Conservation (phyloP, 2,329 filamentous ascomycete species). For the Aspergillus pseudoterreus region DNA sequence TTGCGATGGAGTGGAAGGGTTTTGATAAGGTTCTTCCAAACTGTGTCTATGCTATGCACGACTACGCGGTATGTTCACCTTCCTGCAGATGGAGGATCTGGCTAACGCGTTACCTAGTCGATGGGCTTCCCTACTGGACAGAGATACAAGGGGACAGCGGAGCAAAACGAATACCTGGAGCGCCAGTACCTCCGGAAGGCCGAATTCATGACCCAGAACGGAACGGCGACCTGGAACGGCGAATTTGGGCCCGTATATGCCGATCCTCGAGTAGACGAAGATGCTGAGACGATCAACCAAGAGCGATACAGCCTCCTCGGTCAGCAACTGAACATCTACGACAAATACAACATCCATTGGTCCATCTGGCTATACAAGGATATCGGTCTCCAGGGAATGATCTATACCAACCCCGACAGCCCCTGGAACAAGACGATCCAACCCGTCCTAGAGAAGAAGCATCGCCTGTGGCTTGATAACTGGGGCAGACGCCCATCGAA, state of each 20-base stretch:
- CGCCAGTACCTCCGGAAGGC: slow-evolving; percentile 46
- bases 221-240: slow-evolving; percentile 55
- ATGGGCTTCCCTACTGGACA: slow-evolving; percentile 44
- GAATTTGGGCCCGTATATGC: slow-evolving; percentile 49
- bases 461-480: slow-evolving; percentile 50
- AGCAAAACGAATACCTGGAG: slow-evolving; percentile 41
- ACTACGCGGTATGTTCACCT: slow-evolving; percentile 33
- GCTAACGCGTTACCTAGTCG: slow-evolving; percentile 12
- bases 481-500: slow-evolving; percentile 48
- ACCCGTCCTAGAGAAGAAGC: slow-evolving; percentile 56
- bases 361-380: slow-evolving; percentile 61
- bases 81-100: background rate
- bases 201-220: slow-evolving; percentile 43
- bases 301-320: slow-evolving; percentile 46
- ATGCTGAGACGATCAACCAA: slow-evolving; percentile 40
- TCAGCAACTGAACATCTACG: slow-evolving; percentile 51
- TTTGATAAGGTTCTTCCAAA: slow-evolving; percentile 45
- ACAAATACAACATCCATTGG: slow-evolving; percentile 53
- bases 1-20: slow-evolving; percentile 43
- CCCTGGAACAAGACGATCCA: slow-evolving; percentile 51
- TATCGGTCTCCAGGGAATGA: slow-evolving; percentile 55
- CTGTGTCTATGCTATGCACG: slow-evolving; percentile 45
- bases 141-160: slow-evolving; percentile 38
- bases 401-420: slow-evolving; percentile 46
- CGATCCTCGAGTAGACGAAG: slow-evolving; percentile 20